Percentiles rank a stretch among this genome's conserved stretches.
These are phyloP conservation scores for Gossypium davidsonii DNA, from an alignment of 441 rosid species.

Conservation along the genomic window DNA sequence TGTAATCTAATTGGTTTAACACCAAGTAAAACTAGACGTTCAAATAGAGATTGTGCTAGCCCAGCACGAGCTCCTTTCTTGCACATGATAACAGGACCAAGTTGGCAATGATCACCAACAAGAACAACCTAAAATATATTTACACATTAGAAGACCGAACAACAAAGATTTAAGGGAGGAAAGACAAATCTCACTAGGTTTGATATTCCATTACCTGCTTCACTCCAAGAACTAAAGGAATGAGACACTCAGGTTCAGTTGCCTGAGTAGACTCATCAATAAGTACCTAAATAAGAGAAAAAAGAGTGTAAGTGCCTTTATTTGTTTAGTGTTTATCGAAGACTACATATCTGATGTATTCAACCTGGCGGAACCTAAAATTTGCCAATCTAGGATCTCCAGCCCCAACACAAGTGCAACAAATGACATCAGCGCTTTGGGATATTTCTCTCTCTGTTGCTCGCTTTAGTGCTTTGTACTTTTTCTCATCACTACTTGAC, in stretches of 20 bases:
- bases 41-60: constrained; percentile 94
- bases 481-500: constrained; percentile 98
- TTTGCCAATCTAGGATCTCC: constrained; percentile 96
- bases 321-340: not conserved
- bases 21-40: constrained; percentile 95
- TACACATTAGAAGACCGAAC: constrained; percentile 20
- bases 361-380: constrained; percentile 98
- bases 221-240: constrained; percentile 97
- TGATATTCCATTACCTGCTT: constrained; percentile 62
- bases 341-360: not conserved
- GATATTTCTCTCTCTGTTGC: constrained; percentile 95
- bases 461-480: constrained; percentile 89
- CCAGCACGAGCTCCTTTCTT: constrained; percentile 99
- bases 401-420: constrained; percentile 99
- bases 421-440: constrained; percentile 98
- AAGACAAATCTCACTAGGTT: not conserved
- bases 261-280: constrained; percentile 99
- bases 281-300: constrained; percentile 59
- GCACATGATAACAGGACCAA: constrained; percentile 99
- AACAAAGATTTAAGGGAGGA: not conserved
- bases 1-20: constrained; percentile 97
- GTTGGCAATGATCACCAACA: constrained; percentile 99
- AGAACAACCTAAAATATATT: constrained; percentile 61
- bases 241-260: constrained; percentile 97
- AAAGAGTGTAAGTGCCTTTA: constrained; percentile 17